Base-by-base conservation (phyloP, 441 rosid species). In the Erodium moschatum region DNA sequence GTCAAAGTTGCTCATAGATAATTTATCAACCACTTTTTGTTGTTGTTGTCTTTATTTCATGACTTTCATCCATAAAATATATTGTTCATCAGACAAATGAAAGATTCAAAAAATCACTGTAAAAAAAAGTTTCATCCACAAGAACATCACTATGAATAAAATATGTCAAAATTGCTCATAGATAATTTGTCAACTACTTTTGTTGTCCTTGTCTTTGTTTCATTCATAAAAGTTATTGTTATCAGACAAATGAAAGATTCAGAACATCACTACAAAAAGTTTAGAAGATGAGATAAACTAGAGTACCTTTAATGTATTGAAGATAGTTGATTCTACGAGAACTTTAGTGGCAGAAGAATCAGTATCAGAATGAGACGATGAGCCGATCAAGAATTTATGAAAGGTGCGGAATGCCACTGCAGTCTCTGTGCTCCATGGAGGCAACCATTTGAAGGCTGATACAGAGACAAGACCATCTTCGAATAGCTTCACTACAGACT, bases 371-470 rank as follows among this genome's bases (percentile, higher is more conserved):
- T 88, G 98, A 74, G 89, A 77, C 11, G 94, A 89, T 9, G 83
- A 79, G 69, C 88, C 90, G 18, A 89, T 83, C 78, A 91, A 77
- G 77, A 91, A 91, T 79, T 88, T 93, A 81, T 91, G 91, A 63
- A 86, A 85, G 69, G 85, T 78, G 24, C 90, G 98, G 76, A 88
- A 89, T 12, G 95, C 98, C 75, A 91, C 85, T 0, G 87, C 85
- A 72, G 98, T 93, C 84, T 93, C 98, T 27, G 92, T 72, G 82
- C 97, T 91, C 85, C 89, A 85, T 6, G 95, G 86, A 75, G 98
- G 92, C 81, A 93, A 78, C 96, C 98, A 93, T 75, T 87, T 89
- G 79, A 89, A 89, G 68, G 88, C 91, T 2, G 90, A 87, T 77
- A 91, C 90, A 9, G 95, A 88, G 18, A 82, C 78, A 69, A 94